Evolutionary conservation across 192 early-diverging fungal species (phyloP), one percentile per base, ranked within the genome.

Genomic region (Glomus cerebriforme): DNA sequence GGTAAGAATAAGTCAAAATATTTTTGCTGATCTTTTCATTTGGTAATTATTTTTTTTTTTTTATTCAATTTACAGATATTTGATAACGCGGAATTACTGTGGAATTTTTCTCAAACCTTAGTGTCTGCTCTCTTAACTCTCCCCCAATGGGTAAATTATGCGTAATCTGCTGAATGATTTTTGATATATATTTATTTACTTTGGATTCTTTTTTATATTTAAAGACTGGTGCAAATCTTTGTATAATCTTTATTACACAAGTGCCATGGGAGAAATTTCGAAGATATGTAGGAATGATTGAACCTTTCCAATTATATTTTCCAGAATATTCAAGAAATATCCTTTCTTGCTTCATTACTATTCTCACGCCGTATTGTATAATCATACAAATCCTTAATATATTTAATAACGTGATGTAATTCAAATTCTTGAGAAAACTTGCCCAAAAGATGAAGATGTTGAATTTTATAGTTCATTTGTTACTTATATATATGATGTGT

Each of bases 221-320:
- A 6, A 66, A 67, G 65, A 67, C 31, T 35, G 31, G 31, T 8
- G 0, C 31, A 67, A 67, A 67, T 34, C 17, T 67, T 22, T 67
- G 65, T 67, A 12, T 29, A 34, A 67, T 67, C 27, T 22, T 67
- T 35, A 67, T 67, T 19, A 32, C 65, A 34, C 65, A 67, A 67
- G 65, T 34, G 17, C 65, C 65, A n/a, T 67, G 65, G 65, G 65
- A 67, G 31, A 67, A 67, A 67, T 67, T 67, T 67, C 27, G 65
- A 67, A 67, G 7, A 22, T 8, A 22, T 34, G 17, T 35, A 7
- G 65, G 65, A 34, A 67, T 67, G 19, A 12, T 7, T 37, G 65
- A 67, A 7, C 65, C 65, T 22, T 35, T 27, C 15, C 65, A 67
- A 67, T 34, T 67, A 22, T 67, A 67, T 67, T 67, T 67, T 67